Conservation (phyloP, 1,284 basidiomycete species). For the Grifola frondosa region DNA sequence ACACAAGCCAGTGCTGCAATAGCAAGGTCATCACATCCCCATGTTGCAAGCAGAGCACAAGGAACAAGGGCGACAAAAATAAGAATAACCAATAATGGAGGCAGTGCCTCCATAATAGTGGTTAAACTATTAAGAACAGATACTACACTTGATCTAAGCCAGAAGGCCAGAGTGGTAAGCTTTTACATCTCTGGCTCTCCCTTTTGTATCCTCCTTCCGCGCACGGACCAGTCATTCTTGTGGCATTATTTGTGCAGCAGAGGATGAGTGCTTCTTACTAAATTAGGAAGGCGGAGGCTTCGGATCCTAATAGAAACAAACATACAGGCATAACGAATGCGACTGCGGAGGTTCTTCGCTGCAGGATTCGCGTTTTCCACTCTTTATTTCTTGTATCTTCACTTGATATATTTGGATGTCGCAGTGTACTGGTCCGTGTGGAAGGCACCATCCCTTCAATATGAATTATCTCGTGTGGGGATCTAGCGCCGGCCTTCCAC, state of each 20-base stretch:
- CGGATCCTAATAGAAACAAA: neutral
- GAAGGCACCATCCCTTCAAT: too few species aligned
- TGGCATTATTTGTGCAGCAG: slow-evolving; percentile 16
- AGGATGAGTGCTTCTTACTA: too few species aligned
- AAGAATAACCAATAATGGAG: slow-evolving; percentile 32
- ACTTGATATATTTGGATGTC: neutral
- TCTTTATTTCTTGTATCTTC: neutral
- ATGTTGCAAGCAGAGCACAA: slow-evolving; percentile 25
- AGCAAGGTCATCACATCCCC: slow-evolving; percentile 24
- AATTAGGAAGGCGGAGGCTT: too few species aligned
- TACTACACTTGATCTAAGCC: slow-evolving; percentile 98
- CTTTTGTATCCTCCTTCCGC: slow-evolving; percentile 5
- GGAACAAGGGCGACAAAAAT: slow-evolving; percentile 24
- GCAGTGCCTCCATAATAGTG: slow-evolving; percentile 56
- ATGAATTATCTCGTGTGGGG: too few species aligned
- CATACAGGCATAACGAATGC: neutral
- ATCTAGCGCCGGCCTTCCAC: too few species aligned
- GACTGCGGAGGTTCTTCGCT: neutral
- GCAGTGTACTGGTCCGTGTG: neutral
- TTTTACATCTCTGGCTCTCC: slow-evolving; percentile 4
- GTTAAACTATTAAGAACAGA: slow-evolving; percentile 87
- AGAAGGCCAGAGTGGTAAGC: slow-evolving; percentile 87
- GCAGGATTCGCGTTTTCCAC: neutral
- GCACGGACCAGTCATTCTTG: slow-evolving; percentile 14
- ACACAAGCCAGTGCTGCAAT: slow-evolving; percentile 23